Conservation (phyloP, 1,139 yeast genomes). For the Suhomyces anneliseae region DNA sequence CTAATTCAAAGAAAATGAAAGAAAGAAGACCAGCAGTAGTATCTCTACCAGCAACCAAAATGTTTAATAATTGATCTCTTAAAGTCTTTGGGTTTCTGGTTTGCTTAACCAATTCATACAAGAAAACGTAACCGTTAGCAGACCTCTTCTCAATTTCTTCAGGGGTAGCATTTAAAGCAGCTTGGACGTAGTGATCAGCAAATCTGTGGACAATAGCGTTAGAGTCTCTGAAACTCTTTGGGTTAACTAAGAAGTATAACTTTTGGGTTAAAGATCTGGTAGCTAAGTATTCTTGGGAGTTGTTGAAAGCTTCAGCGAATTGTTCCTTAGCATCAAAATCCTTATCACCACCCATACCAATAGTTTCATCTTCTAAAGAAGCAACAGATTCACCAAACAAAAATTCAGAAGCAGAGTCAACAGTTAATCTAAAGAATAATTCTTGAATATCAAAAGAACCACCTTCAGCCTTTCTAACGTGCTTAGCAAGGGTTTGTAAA, state of each 20-base stretch:
- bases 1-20: slow-evolving; percentile 41
- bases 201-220: slow-evolving; percentile 24
- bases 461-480: slow-evolving; percentile 25
- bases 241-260: slow-evolving; percentile 29
- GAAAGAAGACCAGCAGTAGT: slow-evolving; percentile 49
- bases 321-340: slow-evolving; percentile 26
- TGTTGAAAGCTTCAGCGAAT: slow-evolving; percentile 35
- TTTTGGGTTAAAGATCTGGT: slow-evolving; percentile 31
- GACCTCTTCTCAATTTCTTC: slow-evolving; percentile 40
- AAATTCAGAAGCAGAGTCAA: slow-evolving; percentile 44
- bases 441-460: slow-evolving; percentile 36
- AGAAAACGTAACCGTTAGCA: slow-evolving; percentile 40
- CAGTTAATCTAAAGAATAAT: slow-evolving; percentile 38
- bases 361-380: slow-evolving; percentile 30
- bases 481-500: slow-evolving; percentile 37
- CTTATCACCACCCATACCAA: slow-evolving; percentile 18
- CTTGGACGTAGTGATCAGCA: slow-evolving; percentile 32
- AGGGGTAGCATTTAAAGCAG: slow-evolving; percentile 26
- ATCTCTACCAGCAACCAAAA: slow-evolving; percentile 48
- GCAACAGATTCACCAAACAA: slow-evolving; percentile 40
- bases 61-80: slow-evolving; percentile 47
- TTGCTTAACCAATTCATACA: slow-evolving; percentile 46
- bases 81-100: slow-evolving; percentile 43
- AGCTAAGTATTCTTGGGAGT: slow-evolving; percentile 31
- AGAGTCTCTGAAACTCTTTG: slow-evolving; percentile 29